Conservation (phyloP, 306 rosid genomes). For the Cucumis hystrix region DNA sequence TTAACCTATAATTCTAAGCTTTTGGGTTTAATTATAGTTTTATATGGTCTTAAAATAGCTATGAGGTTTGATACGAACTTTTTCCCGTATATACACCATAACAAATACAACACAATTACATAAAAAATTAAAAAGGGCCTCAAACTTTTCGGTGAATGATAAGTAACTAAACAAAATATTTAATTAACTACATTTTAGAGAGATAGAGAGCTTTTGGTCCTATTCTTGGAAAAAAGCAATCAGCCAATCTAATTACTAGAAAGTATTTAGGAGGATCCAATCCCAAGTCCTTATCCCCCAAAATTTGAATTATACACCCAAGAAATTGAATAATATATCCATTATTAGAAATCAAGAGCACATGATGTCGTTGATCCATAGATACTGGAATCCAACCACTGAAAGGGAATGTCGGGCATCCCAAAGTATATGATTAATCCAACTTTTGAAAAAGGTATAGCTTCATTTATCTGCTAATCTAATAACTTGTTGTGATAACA, state of each 20-base stretch:
- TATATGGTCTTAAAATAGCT: background rate
- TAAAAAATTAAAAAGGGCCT: background rate
- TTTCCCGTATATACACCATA: background rate
- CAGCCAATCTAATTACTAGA: background rate
- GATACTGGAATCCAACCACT: background rate
- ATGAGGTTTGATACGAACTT: background rate
- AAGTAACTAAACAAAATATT: background rate
- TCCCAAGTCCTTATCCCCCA: background rate
- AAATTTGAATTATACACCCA: background rate
- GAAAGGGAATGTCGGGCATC: background rate
- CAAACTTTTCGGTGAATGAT: background rate
- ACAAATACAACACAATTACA: background rate
- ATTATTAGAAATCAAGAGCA: background rate
- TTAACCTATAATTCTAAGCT: background rate
- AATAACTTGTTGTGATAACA: background rate
- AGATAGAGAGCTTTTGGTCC: background rate
- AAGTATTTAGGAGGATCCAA: background rate
- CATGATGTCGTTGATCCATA: background rate
- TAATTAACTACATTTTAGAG: background rate
- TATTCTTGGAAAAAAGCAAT: background rate
- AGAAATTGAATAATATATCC: background rate
- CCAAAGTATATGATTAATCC: background rate
- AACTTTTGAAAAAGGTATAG: background rate
- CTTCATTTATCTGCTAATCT: background rate
- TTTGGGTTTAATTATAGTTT: background rate